phyloP scores from a whole-genome alignment of 1,284 basidiomycete genomes.

The Hemileia vastatrix region DNA sequence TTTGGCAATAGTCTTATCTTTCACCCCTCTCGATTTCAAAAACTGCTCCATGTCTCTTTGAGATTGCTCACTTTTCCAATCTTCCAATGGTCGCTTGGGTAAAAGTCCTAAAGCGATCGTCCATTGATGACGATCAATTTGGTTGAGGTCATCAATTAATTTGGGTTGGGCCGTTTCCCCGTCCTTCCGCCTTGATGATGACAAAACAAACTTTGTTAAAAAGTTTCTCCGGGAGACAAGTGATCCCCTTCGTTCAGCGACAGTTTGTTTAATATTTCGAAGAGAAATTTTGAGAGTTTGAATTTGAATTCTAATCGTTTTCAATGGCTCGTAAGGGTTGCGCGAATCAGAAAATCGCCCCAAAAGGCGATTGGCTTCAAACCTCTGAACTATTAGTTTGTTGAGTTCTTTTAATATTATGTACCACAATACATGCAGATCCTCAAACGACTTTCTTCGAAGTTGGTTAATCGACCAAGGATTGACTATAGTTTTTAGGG shows the following conservation, averaged over 20 bases:
- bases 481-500: not conserved
- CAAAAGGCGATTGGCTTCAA: slow-evolving; percentile 58
- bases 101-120: too few relatives aligned
- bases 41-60: too few relatives aligned
- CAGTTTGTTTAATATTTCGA: slow-evolving; percentile 22
- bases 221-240: slow-evolving; percentile 11
- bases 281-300: slow-evolving; percentile 21
- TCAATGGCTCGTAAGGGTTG: slow-evolving; percentile 22
- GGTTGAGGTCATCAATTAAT: too few relatives aligned
- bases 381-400: slow-evolving; percentile 71
- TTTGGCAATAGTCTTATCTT: too few relatives aligned
- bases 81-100: too few relatives aligned
- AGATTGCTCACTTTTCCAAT: too few relatives aligned
- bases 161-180: too few relatives aligned
- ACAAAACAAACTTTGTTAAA: slow-evolving; percentile 14
- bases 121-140: too few relatives aligned
- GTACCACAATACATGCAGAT: slow-evolving; percentile 88
- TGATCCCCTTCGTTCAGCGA: slow-evolving; percentile 17
- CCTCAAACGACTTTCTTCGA: slow-evolving; percentile 76
- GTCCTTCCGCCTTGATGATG: too few relatives aligned
- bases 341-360: slow-evolving; percentile 15
- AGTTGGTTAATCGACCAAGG: slow-evolving; percentile 75
- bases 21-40: too few relatives aligned
- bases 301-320: slow-evolving; percentile 14
- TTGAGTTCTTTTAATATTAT: slow-evolving; percentile 76